Conservation (phyloP, 73 alveolate genomes). For the Paramecium sexaurelia region DNA sequence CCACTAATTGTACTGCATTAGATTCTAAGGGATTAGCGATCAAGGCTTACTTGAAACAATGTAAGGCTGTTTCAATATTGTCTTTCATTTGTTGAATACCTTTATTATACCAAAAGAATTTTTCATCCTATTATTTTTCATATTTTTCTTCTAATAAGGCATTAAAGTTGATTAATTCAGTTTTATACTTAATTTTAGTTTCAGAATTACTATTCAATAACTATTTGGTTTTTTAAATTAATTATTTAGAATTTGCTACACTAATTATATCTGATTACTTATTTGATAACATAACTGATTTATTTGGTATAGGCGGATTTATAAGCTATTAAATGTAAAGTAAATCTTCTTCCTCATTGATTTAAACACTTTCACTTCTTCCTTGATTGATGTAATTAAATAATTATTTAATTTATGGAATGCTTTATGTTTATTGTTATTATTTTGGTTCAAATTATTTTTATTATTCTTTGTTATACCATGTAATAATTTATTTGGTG, state of each 20-base stretch:
- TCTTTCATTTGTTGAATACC: conserved; percentile 19
- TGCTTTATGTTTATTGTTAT: not conserved
- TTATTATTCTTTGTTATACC: not conserved
- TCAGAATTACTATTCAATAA: conserved; percentile 7
- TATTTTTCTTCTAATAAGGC: not conserved
- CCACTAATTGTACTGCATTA: conserved; percentile 38
- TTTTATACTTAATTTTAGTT: not conserved
- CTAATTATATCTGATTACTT: not conserved
- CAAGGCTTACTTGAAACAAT: conserved; percentile 52
- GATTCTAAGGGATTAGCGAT: conserved; percentile 2
- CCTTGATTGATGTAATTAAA: not conserved
- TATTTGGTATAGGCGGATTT: not conserved
- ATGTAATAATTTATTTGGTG: not conserved
- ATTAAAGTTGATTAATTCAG: conserved; percentile 3
- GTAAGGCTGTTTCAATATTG: conserved; percentile 6
- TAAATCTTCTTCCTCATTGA: not conserved
- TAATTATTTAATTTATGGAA: not conserved
- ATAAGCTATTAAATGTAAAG: not conserved
- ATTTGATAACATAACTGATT: not conserved
- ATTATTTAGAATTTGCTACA: not conserved
- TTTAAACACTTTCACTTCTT: not conserved
- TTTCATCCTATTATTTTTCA: not conserved
- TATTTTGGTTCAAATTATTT: not conserved
- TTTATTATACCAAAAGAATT: conserved; percentile 58
- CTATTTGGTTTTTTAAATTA: not conserved